These are phyloP conservation scores for Thelonectria discophora DNA, from an alignment of 2,329 filamentous ascomycete genomes.

Conservation along the genomic window DNA sequence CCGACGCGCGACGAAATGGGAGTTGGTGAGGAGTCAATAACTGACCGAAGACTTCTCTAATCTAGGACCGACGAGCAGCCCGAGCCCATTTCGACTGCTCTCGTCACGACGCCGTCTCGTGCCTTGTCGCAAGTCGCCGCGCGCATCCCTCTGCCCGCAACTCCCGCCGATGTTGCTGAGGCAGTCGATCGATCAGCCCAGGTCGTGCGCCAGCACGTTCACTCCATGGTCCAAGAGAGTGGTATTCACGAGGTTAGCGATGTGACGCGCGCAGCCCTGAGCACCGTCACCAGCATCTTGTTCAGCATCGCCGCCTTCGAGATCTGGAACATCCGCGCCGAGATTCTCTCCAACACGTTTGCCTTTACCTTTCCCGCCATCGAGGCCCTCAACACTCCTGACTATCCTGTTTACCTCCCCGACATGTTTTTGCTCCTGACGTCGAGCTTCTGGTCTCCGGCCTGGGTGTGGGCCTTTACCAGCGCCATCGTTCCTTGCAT, in stretches of 20 bases:
- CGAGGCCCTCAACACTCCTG: conserved; percentile 61
- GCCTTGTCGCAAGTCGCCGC: conserved; percentile 62
- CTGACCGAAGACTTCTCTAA: conserved; percentile 26
- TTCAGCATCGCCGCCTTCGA: conserved; percentile 75
- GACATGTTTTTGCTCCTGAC: conserved; percentile 84
- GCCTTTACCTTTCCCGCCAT: conserved; percentile 77
- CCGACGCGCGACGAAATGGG: conserved; percentile 18
- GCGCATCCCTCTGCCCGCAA: conserved; percentile 79
- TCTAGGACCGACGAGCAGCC: conserved; percentile 45
- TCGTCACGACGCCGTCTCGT: conserved; percentile 60
- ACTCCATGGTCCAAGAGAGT: conserved; percentile 70
- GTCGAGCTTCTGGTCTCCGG: conserved; percentile 83
- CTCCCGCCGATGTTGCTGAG: conserved; percentile 79
- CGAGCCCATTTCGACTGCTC: conserved; percentile 53
- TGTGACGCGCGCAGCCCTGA: conserved; percentile 73
- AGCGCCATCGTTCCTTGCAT: conserved; percentile 74
- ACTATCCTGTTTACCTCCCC: conserved; percentile 73
- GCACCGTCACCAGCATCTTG: conserved; percentile 77
- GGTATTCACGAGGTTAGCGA: conserved; percentile 73
- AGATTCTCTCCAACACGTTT: conserved; percentile 76
- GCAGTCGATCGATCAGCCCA: conserved; percentile 77
- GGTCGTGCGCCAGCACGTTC: conserved; percentile 72
- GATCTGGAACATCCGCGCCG: conserved; percentile 72
- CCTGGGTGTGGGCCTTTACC: conserved; percentile 79
- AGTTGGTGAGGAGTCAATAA: conserved; percentile 4